phyloP scores from a whole-genome alignment of 345 rosid species.

The Geranium brycei region DNA sequence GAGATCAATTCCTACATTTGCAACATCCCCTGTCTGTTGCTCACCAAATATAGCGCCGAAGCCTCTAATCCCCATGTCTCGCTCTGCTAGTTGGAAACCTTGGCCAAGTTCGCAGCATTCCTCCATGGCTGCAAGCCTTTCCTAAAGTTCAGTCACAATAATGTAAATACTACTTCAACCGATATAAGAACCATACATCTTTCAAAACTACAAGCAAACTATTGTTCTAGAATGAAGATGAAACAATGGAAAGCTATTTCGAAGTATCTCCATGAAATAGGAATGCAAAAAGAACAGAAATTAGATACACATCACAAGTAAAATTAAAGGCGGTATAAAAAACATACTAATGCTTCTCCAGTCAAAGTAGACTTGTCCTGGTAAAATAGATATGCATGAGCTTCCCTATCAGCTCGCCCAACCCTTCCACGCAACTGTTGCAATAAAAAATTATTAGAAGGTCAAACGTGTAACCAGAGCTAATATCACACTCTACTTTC shows the following conservation, averaged over 20 bases:
- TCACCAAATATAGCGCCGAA: conserved; percentile 95
- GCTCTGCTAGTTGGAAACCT: conserved; percentile 96
- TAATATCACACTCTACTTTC: neutral
- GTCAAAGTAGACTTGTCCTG: conserved; percentile 69
- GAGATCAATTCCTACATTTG: conserved; percentile 88
- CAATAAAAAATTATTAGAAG: conserved; percentile 8
- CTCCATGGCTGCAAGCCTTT: conserved; percentile 85
- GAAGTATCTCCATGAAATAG: too few species aligned
- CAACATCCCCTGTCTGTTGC: conserved; percentile 97
- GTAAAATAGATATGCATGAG: conserved; percentile 88
- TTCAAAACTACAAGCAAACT: too few species aligned
- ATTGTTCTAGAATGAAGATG: too few species aligned
- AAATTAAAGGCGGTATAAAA: conserved; percentile 3
- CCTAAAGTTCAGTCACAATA: conserved; percentile 38
- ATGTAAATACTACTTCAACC: neutral
- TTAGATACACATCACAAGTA: neutral
- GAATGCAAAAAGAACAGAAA: too few species aligned
- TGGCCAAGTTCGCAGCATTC: conserved; percentile 89
- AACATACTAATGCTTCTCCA: conserved; percentile 63
- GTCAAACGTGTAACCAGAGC: conserved; percentile 3
- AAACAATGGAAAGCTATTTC: too few species aligned
- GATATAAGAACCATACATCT: too few species aligned
- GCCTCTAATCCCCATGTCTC: conserved; percentile 96
- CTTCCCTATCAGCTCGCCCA: conserved; percentile 94
- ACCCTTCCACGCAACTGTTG: conserved; percentile 95